Conservation (phyloP, 2,329 filamentous ascomycete species). For the Fusarium sp. region DNA sequence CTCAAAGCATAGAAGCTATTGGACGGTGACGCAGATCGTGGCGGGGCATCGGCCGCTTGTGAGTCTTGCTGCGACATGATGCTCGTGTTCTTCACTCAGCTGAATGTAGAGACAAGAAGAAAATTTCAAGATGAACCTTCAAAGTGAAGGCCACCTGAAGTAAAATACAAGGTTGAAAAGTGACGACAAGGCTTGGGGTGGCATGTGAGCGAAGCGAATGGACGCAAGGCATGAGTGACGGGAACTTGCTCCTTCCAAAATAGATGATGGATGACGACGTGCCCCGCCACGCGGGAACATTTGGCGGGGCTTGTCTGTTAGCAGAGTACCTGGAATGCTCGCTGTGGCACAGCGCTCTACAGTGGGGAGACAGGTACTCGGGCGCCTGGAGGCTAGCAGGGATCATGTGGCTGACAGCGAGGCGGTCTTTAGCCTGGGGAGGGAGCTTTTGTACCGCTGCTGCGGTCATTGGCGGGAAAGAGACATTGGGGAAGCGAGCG, state of each 20-base stretch:
- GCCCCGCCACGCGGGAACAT: constrained; percentile 34
- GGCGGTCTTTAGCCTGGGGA: not conserved
- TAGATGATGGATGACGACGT: constrained; percentile 41
- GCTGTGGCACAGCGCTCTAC: not conserved
- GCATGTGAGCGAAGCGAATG: constrained; percentile 30
- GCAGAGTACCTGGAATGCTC: constrained; percentile 19
- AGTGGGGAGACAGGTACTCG: constrained; percentile 8
- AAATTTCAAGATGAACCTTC: not conserved
- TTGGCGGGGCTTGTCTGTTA: constrained; percentile 14
- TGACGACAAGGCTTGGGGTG: constrained; percentile 9
- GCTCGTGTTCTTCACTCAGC: not conserved
- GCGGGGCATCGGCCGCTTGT: constrained; percentile 37
- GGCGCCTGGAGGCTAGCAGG: constrained; percentile 14
- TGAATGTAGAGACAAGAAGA: not conserved
- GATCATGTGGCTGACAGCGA: not conserved
- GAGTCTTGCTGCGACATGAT: constrained; percentile 41
- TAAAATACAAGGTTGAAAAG: not conserved
- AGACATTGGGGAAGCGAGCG: constrained; percentile 8
- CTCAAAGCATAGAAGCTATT: constrained; percentile 95
- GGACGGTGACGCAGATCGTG: constrained; percentile 73
- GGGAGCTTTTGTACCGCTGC: constrained; percentile 8
- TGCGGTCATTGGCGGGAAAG: constrained; percentile 13
- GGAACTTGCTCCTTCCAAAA: constrained; percentile 28
- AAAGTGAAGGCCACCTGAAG: not conserved
- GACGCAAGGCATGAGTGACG: constrained; percentile 7